Base-by-base conservation (phyloP, 208 protist genomes). In the Acanthamoeba sp. region DNA sequence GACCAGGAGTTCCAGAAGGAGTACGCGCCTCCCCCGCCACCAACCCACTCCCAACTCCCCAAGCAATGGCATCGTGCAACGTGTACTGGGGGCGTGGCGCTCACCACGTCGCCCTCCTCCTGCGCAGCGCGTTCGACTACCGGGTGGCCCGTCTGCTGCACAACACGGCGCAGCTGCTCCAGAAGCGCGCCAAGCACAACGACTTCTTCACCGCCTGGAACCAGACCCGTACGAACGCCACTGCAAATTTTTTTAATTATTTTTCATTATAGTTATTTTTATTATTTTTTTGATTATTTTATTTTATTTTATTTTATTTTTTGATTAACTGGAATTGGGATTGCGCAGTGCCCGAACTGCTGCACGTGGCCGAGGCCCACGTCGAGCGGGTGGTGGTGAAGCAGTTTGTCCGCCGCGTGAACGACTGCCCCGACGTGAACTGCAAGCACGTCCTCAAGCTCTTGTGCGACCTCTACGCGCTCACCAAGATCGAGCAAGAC, bases 151-250 rank as follows among this genome's bases (percentile, higher is more conserved):
- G 78, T 9, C 78, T 87, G 78, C 48, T 87, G 78, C 78, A 87
- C 38, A 57, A 48, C 42, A 57, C 42, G 6, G 78, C 78, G 1
- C 78, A 57, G 27, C 78, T 87, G 14, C 78, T 48, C 78, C 38
- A 87, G 42, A 87, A 87, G 32, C 78, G 38, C 27, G 78, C 78
- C 78, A 87, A 87, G 48, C 52, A 87, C 78, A 57, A 29, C 27
- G 78, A 87, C 38, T 59, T 87, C 42, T 87, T 87, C 42, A 87
- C 78, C 36, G 78, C 78, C 20, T 87, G 78, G 78, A 87, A 87
- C 42, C 78, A 87, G 32, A 59, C 42, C 42, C 48, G 78, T 87
- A 55, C 78, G 1, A 6, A 27, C 42, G 24, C n/a, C 27, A 14
- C n/a, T 55, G 4, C 32, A 18, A 24, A 3, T 87, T 10, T 45